phyloP scores from a whole-genome alignment of 1,139 yeast species.

The Schwanniomyces etchellsii region DNA sequence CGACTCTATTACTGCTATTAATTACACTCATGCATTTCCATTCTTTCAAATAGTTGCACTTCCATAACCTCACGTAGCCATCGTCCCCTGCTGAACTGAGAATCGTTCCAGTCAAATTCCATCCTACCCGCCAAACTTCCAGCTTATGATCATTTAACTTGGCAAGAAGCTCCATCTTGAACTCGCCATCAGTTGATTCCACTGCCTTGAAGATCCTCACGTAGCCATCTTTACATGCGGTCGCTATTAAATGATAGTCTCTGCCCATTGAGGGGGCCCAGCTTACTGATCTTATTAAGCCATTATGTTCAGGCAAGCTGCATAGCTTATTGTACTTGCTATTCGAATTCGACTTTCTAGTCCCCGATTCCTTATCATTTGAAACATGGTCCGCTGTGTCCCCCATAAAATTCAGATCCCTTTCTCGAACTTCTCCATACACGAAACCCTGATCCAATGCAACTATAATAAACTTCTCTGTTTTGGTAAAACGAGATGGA shows the following conservation, averaged over 20 bases:
- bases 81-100: slow-evolving; percentile 94
- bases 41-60: slow-evolving; percentile 75
- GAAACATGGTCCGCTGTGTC: slow-evolving; percentile 2
- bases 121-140: slow-evolving; percentile 93
- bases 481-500: slow-evolving; percentile 68
- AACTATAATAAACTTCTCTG: slow-evolving; percentile 78
- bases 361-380: slow-evolving; percentile 5
- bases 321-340: slow-evolving; percentile 29
- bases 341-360: slow-evolving; percentile 10
- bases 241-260: slow-evolving; percentile 80
- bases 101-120: slow-evolving; percentile 93
- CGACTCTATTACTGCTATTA: slow-evolving; percentile 28
- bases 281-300: slow-evolving; percentile 79
- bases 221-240: slow-evolving; percentile 92
- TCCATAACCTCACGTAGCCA: slow-evolving; percentile 89
- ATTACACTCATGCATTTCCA: slow-evolving; percentile 92
- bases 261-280: slow-evolving; percentile 99
- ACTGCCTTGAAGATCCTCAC: slow-evolving; percentile 76
- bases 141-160: slow-evolving; percentile 66
- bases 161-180: slow-evolving; percentile 33
- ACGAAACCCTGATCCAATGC: slow-evolving; percentile 86
- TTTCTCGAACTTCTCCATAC: slow-evolving; percentile 35
- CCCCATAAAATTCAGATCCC: slow-evolving; percentile 6
- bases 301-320: slow-evolving; percentile 69
- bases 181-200: slow-evolving; percentile 32